Evolutionary conservation across 352 stramenopile species (phyloP).

Genomic region (Phytophthora fragariae): DNA sequence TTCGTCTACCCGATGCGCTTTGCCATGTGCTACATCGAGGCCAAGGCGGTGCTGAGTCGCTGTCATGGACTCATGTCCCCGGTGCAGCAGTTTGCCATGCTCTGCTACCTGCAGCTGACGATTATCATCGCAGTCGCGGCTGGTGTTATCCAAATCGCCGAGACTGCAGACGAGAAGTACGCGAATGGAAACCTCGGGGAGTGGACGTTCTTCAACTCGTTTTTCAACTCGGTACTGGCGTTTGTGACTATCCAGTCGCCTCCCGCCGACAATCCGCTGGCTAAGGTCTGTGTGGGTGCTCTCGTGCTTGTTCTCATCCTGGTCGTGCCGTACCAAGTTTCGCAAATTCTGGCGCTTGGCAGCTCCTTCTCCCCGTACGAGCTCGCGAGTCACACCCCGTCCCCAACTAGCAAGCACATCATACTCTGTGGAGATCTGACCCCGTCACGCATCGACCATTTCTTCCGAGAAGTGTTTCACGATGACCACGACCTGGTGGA

Average conservation of each 20-base stretch:
- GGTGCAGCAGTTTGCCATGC: conserved; percentile 76
- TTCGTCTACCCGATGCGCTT: conserved; percentile 87
- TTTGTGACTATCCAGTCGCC: conserved; percentile 88
- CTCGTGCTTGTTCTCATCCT: conserved; percentile 84
- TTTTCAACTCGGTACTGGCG: conserved; percentile 87
- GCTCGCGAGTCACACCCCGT: conserved; percentile 64
- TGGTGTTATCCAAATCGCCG: conserved; percentile 85
- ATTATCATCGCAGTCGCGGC: conserved; percentile 79
- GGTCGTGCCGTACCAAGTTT: conserved; percentile 85
- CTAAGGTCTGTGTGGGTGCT: conserved; percentile 80
- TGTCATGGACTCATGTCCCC: conserved; percentile 83
- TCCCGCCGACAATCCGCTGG: conserved; percentile 78
- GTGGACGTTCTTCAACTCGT: conserved; percentile 89
- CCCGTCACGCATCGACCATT: conserved; percentile 82
- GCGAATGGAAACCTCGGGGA: conserved; percentile 60
- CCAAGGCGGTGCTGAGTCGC: conserved; percentile 74
- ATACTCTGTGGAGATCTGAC: conserved; percentile 84
- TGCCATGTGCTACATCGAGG: conserved; percentile 81
- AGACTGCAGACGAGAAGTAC: conserved; percentile 63
- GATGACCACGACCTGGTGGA: conserved; percentile 86
- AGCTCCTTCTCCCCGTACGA: conserved; percentile 83
- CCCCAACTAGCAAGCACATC: conserved; percentile 66
- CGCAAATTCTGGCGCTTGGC: conserved; percentile 75
- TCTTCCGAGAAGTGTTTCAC: conserved; percentile 88
- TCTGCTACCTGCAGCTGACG: conserved; percentile 83